Evolutionary conservation across 2,329 filamentous ascomycete species (phyloP), one percentile per base, ranked within the genome.

Genomic region (Epichloe baconii): DNA sequence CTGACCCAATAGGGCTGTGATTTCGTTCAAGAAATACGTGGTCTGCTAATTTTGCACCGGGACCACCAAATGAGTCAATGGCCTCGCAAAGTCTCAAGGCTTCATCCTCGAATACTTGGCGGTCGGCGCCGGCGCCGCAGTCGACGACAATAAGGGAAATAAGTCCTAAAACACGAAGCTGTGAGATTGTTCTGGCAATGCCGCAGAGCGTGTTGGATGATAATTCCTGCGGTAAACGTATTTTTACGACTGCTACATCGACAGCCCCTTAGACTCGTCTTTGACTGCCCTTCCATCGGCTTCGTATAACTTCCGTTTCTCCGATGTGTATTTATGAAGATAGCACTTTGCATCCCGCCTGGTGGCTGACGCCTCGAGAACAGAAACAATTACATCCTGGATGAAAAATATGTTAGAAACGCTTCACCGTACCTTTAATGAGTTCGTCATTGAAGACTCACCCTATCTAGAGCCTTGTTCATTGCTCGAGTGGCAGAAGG

Each of bases 301-400:
- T 15, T 38, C 36, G 17, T 36, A 26, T 23, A n/a, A 19, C n/a
- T 65, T 44, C 15, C 37, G 41, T 35, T 60, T 58, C 47, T 65
- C 64, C 59, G 57, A 61, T 56, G 59, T 83, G 65, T 96, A 95
- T 54, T 88, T 90, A 59, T 93, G 85, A 15, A 98, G 76, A 63
- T 96, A 98, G 38, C 87, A 83, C 67, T 86, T 90, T 46, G 90
- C 89, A 70, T 98, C 93, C 60, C 93, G 82, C 68, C 90, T 95
- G 0, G 91, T 96, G 5, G 90, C 86, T 11, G 89, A 88, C 17
- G 90, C 88, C 61, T 87, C 88, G 35, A 98, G 74, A 3, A 97
- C 79, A 15, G 88, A 90, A 35, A 94, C 76, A 59, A 95, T 83
- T 61, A 95, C 85, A 62, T 95, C 88, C 84, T 89, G 57, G 12